Evolutionary conservation across 768 basidiomycete genomes (phyloP), one percentile per base, ranked within the genome.

Genomic region (Galerina sulciceps): DNA sequence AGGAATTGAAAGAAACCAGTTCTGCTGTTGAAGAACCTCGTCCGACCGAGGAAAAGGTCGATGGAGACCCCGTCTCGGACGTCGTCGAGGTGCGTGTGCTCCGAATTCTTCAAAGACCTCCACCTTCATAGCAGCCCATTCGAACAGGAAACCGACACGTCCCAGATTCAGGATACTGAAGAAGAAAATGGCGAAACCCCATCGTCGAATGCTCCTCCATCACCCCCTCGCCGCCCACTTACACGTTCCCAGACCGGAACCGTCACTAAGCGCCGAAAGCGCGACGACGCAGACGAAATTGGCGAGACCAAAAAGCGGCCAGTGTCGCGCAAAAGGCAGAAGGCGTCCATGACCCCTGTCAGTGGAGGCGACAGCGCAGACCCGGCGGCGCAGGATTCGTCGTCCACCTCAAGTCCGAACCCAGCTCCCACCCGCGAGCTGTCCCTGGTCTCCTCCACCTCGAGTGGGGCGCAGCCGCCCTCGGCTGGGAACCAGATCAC

Each of bases 231-330:
- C 41, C 67, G 69, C 51, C 69, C 69, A 35, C 57, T 64, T 4
- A 70, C 69, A 18, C 69, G 69, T 53, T 70, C 69, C 0, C 69
- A 70, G 35, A 70, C 69, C 31, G 69, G 69, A 11, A 67, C 65
- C 6, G 64, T 67, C 34, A 43, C 64, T 46, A 67, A 65, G 58
- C 69, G 69, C 55, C 65, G 61, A 51, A 49, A 58, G 35, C 64
- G 62, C 48, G 67, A 68, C 46, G 69, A 70, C 53, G 60, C 59
- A 5, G 69, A 65, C 41, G 40, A 42, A 13, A 20, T 49, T 15
- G 49, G 50, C 9, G 62, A 61, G 22, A 34, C 60, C 34, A 62
- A 60, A 62, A 70, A 66, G 57, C 64, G 65, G 15, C 34, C 63
- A 15, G 54, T 53, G 15, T 37, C 61, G 14, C 65, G 69, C 31